These are phyloP conservation scores for Blastobotrys proliferans DNA, from an alignment of 1,139 yeast species.

Conservation along the genomic window DNA sequence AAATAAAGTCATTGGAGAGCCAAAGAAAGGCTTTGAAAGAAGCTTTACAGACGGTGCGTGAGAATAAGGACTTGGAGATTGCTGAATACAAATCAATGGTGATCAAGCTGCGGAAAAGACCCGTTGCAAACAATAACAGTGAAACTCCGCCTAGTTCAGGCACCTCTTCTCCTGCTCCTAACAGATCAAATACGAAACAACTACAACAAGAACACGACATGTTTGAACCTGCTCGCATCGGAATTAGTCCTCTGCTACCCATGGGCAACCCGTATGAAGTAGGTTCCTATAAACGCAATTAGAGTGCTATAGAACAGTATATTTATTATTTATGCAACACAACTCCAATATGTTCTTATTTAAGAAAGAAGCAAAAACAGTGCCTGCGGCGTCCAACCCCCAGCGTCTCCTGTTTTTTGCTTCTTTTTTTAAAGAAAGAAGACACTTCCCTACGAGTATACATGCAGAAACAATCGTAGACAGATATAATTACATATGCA, in stretches of 20 bases:
- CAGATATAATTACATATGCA: no score
- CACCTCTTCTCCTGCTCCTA: neutral
- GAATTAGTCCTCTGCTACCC: conserved; percentile 13
- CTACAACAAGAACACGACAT: neutral
- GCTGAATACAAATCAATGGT: conserved; percentile 32
- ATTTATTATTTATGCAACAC: neutral
- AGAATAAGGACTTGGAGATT: conserved; percentile 36
- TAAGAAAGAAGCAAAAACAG: no score
- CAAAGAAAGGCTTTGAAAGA: conserved; percentile 61
- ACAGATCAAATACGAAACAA: conserved; percentile 1
- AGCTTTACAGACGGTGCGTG: conserved; percentile 39
- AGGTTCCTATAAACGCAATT: neutral
- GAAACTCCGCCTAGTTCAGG: conserved; percentile 1
- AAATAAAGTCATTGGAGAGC: conserved; percentile 37
- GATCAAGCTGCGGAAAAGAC: conserved; percentile 3
- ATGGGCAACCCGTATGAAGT: conserved; percentile 10
- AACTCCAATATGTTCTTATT: neutral
- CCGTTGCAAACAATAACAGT: neutral
- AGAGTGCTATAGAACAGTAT: neutral
- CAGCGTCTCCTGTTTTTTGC: no score
- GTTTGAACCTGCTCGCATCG: conserved; percentile 3
- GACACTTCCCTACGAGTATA: no score
- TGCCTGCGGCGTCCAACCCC: no score
- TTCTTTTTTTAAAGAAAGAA: no score
- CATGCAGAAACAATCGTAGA: no score